phyloP scores from a whole-genome alignment of 352 stramenopile genomes.

The Phytophthora crassamura region DNA sequence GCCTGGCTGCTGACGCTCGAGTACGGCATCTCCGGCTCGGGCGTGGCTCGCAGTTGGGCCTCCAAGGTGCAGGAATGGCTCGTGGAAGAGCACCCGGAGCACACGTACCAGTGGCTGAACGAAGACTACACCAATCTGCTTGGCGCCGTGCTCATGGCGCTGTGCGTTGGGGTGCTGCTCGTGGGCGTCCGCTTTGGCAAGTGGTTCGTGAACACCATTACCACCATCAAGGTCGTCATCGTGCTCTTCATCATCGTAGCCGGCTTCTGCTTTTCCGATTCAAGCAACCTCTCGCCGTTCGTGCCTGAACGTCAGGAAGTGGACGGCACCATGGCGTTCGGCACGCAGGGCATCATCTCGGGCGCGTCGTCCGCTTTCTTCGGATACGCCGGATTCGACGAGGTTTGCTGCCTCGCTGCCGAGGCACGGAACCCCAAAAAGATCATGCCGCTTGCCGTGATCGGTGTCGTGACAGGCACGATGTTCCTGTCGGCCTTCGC shows the following conservation, averaged over 20 bases:
- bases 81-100: slow-evolving; percentile 45
- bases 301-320: slow-evolving; percentile 52
- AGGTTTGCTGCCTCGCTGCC: slow-evolving; percentile 92
- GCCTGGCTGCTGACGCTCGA: slow-evolving; percentile 91
- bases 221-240: slow-evolving; percentile 79
- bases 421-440: slow-evolving; percentile 77
- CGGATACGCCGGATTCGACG: slow-evolving; percentile 95
- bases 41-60: slow-evolving; percentile 93
- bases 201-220: slow-evolving; percentile 89
- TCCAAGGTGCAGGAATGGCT: slow-evolving; percentile 88
- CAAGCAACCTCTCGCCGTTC: slow-evolving; percentile 87
- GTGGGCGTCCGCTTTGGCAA: slow-evolving; percentile 89
- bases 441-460: slow-evolving; percentile 84
- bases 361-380: slow-evolving; percentile 92
- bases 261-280: slow-evolving; percentile 87
- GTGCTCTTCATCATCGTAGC: slow-evolving; percentile 93
- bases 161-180: slow-evolving; percentile 76
- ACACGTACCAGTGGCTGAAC: slow-evolving; percentile 63
- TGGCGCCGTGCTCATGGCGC: slow-evolving; percentile 70
- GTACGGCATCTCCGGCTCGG: slow-evolving; percentile 91
- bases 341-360: slow-evolving; percentile 69
- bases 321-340: slow-evolving; percentile 40
- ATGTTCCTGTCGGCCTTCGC: slow-evolving; percentile 79
- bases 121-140: slow-evolving; percentile 67
- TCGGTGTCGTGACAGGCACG: slow-evolving; percentile 81